Evolutionary conservation across 495 filamentous ascomycete species (phyloP), one percentile per base, ranked within the genome.

Genomic region (Tuber aestivum): DNA sequence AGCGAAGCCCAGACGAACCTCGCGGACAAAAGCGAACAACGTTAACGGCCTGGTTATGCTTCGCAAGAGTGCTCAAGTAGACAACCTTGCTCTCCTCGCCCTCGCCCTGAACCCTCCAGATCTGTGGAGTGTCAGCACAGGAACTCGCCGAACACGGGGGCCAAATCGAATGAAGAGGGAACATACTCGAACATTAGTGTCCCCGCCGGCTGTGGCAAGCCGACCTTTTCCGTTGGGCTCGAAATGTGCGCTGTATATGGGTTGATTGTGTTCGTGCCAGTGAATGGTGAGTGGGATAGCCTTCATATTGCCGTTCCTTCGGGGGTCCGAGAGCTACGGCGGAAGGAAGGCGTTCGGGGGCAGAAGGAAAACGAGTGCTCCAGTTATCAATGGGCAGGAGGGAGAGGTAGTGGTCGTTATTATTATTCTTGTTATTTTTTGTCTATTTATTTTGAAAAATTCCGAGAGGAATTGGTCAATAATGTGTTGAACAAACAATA

Each of bases 1-100:
- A 72, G 42, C 12, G 16, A 44, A 38, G 9, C 20, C 16, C 50
- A 72, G 70, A 78, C 84, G 70, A 85, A 95, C 94, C 95, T 87
- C 92, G 92, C 21, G 95, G 95, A 81, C 93, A 92, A 87, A 94
- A 99, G 79, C 95, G 89, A 32, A 99, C 96, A 65, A 97, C 95
- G 88, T 99, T 99, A 78, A 99, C 96, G 41, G 95, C 93, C 85
- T 98, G 96, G 37, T 93, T 95, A 84, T 99, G 95, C 84, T 96
- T 97, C 41, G 91, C 85, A 75, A 98, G 87, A 0, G 94, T 98
- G 68, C 93, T 94, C 72, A 99, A 84, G 83, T 98, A 99, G 40
- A 93, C 90, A 45, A 96, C 92, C 76, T 89, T 95, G 48, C 94
- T 87, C 76, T 94, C 92, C 68, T 97, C 95, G n/a, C 92, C 94